Conservation (phyloP, 2,329 filamentous ascomycete species). For the Cercospora berteroae region DNA sequence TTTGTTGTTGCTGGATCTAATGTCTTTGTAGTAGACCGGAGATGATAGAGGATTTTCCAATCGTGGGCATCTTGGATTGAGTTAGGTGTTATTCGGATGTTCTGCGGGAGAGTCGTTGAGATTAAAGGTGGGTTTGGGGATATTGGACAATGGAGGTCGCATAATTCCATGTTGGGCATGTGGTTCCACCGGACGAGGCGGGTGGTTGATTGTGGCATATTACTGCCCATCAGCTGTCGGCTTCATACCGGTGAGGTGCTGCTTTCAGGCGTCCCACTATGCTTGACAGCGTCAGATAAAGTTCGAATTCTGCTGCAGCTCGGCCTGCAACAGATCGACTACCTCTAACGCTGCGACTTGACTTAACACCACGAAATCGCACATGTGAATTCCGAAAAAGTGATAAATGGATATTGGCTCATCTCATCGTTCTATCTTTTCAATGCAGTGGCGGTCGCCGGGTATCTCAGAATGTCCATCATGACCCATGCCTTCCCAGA, state of each 20-base stretch:
- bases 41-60: not conserved
- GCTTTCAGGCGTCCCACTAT: not conserved
- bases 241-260: not conserved
- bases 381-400: not conserved
- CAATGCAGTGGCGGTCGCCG: slow-evolving; percentile 15
- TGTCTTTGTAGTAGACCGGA: not conserved
- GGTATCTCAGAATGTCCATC: slow-evolving; percentile 16
- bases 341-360: no score
- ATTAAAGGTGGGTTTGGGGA: not conserved
- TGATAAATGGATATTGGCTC: not conserved
- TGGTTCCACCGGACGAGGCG: no score
- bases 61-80: not conserved
- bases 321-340: no score
- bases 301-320: not conserved
- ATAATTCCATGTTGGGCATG: not conserved
- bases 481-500: not conserved
- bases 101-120: not conserved
- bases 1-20: not conserved
- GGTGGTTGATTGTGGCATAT: not conserved
- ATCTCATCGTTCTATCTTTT: not conserved
- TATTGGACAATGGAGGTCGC: not conserved
- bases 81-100: not conserved
- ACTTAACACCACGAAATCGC: not conserved
- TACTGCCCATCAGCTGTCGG: not conserved
- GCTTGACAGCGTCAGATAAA: not conserved